phyloP scores from a whole-genome alignment of 164 flowering plant genomes.

The Kalanchoe fedtschenkoi region DNA sequence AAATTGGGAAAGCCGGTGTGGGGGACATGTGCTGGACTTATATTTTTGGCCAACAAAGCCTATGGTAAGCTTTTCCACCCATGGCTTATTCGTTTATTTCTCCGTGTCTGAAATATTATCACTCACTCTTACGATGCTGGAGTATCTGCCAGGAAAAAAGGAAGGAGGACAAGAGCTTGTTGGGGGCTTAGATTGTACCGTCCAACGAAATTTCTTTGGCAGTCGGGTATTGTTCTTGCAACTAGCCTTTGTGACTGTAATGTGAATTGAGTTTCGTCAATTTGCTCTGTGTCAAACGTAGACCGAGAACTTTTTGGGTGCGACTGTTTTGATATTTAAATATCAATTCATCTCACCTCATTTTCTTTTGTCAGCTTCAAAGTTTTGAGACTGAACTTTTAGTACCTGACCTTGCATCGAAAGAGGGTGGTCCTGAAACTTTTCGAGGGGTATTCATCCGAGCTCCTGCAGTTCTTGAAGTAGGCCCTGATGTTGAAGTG shows the following conservation, averaged over 20 bases:
- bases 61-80: slow-evolving; percentile 33
- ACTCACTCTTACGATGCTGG: slow-evolving; percentile 6
- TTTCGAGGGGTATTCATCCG: slow-evolving; percentile 91
- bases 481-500: slow-evolving; percentile 81
- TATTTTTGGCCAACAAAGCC: slow-evolving; percentile 80
- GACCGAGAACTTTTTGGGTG: neutral
- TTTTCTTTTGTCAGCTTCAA: slow-evolving; percentile 39
- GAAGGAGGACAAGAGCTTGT: slow-evolving; percentile 77
- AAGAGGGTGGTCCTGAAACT: slow-evolving; percentile 78
- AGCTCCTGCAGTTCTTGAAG: slow-evolving; percentile 88
- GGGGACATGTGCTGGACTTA: slow-evolving; percentile 99
- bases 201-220: slow-evolving; percentile 90
- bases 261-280: neutral
- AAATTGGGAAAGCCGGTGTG: slow-evolving; percentile 92
- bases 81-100: neutral
- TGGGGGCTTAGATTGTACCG: slow-evolving; percentile 90
- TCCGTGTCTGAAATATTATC: neutral
- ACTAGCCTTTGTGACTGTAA: neutral
- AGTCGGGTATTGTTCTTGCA: slow-evolving; percentile 54
- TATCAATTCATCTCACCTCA: neutral
- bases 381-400: slow-evolving; percentile 82
- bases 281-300: neutral
- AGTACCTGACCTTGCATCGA: slow-evolving; percentile 53
- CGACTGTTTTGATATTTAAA: neutral
- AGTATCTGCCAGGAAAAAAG: slow-evolving; percentile 64